Evolutionary conservation across 768 basidiomycete species (phyloP).

Genomic region (Strobilomyces echinocephalus): DNA sequence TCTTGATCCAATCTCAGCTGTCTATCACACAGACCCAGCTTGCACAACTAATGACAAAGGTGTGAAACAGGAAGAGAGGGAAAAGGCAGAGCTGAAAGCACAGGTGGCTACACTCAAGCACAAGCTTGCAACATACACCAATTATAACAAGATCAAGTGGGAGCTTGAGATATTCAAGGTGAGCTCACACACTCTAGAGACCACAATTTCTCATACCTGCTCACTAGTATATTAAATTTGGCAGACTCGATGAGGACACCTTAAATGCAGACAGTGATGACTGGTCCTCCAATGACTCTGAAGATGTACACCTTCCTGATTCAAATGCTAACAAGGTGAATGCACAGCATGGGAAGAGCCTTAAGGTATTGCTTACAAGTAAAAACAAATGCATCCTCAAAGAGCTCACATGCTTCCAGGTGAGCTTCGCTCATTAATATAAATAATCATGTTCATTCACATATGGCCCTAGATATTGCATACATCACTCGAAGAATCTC

Average conservation of each 20-base stretch:
- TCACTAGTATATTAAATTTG: conserved; percentile 89
- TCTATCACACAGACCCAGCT: conserved; percentile 17
- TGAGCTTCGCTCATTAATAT: conserved; percentile 33
- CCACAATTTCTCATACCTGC: not conserved
- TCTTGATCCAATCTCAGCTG: conserved; percentile 18
- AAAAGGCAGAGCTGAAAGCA: conserved; percentile 35
- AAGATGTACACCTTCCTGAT: conserved; percentile 70
- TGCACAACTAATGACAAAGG: conserved; percentile 13
- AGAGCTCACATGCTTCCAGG: conserved; percentile 87
- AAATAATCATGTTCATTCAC: not conserved
- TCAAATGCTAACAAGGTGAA: conserved; percentile 87
- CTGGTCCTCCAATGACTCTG: conserved; percentile 37
- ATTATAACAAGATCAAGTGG: conserved; percentile 97
- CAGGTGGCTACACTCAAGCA: conserved; percentile 69
- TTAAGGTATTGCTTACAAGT: conserved; percentile 85
- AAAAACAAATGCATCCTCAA: conserved; percentile 94
- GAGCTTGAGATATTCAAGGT: conserved; percentile 99
- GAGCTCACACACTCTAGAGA: conserved; percentile 5
- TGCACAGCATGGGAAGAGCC: conserved; percentile 68
- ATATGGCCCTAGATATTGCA: conserved; percentile 60
- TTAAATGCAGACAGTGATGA: conserved; percentile 56
- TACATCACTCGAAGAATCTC: conserved; percentile 70
- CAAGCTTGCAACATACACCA: conserved; percentile 66
- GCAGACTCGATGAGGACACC: conserved; percentile 65
- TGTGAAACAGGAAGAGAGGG: conserved; percentile 16